Base-by-base conservation (phyloP, 1,284 basidiomycete genomes). In the Tremellales sp. region DNA sequence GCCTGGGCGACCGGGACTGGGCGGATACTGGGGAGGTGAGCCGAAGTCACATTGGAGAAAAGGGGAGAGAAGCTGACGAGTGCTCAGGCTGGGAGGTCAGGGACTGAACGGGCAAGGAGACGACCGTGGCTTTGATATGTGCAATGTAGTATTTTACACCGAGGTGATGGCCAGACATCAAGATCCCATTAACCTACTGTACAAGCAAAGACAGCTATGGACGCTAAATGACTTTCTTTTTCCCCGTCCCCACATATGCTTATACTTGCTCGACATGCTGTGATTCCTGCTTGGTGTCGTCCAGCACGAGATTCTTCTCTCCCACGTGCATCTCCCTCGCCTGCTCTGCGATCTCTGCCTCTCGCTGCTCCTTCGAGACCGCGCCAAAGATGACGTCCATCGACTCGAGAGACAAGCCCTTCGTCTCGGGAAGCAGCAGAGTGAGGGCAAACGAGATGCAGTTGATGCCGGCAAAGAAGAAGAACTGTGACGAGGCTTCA, bases 21-120 rank as follows among this genome's bases (percentile, higher is more conserved):
- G 28, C 92, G 83, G 52, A 84, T 78, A 71, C 97, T 91, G 5
- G 94, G 87, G 66, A 97, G 92, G 73, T 97, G 76, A 53, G 93
- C 93, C 87, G 65, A 21, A 44, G 48, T 43, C 40, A 33, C 13
- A 2, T 13, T 8, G 14, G 28, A 22, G 31, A 25, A 14, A 8
- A 16, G 45, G 14, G 37, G 40, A 16, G 14, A 25, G 13, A 7
- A 9, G 9, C 34, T 9, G 22, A 13, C 13, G 14, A 16, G 18
- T 5, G 33, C 10, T 19, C 25, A 6, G 13, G 5, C n/a, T 9
- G 13, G n/a, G 5, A 24, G 1, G 25, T 0, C 14, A 29, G n/a
- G 14, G n/a, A 77, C 84, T 61, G 67, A 91, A 89, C 88, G 38
- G 90, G 93, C 51, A 90, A 78, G 54, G 93, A 79, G 72, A 86